Conservation (phyloP, 73 alveolate genomes). For the Halteria grandinella region DNA sequence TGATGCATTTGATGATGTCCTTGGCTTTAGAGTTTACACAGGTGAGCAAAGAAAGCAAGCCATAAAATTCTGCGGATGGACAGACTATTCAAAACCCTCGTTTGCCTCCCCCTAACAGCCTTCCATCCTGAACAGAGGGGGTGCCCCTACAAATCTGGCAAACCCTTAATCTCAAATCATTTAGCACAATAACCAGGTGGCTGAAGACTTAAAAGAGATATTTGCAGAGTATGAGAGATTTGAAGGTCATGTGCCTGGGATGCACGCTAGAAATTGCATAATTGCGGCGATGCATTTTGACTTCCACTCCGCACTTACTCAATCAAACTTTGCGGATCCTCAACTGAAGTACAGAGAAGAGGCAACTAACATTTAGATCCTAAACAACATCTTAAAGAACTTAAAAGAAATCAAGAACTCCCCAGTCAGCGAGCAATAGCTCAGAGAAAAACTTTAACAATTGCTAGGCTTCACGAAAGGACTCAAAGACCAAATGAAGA, state of each 20-base stretch:
- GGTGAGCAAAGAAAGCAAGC: neutral
- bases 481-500: slow-evolving; percentile 18
- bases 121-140: neutral
- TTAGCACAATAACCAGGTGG: neutral
- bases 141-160: neutral
- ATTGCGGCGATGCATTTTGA: slow-evolving; percentile 41
- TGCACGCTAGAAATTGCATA: slow-evolving; percentile 9
- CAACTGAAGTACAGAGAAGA: slow-evolving; percentile 16
- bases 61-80: slow-evolving; percentile 46
- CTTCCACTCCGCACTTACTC: slow-evolving; percentile 15
- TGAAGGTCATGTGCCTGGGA: slow-evolving; percentile 24
- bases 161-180: neutral
- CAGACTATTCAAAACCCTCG: slow-evolving; percentile 21
- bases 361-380: slow-evolving; percentile 26
- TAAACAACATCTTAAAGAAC: neutral
- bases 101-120: neutral
- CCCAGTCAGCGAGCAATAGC: slow-evolving; percentile 5
- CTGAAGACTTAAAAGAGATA: neutral
- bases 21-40: slow-evolving; percentile 9
- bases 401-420: neutral
- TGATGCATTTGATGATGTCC: slow-evolving; percentile 16
- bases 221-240: neutral
- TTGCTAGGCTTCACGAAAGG: slow-evolving; percentile 4
- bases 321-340: slow-evolving; percentile 11
- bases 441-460: neutral